Base-by-base conservation (phyloP, 768 basidiomycete genomes). In the Saitozyma podzolica region DNA sequence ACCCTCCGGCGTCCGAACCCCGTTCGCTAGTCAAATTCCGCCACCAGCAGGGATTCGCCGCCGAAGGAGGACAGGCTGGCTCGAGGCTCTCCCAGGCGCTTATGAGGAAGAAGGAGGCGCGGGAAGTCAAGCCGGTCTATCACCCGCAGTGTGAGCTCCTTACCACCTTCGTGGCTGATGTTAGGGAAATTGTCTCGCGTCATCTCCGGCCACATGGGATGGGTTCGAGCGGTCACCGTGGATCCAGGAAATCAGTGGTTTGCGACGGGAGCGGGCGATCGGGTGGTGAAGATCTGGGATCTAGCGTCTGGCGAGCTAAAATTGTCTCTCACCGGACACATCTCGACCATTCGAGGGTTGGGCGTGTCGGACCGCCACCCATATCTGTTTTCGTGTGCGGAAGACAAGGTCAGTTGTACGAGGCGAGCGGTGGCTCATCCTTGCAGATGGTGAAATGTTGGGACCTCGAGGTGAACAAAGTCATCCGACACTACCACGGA, bases 231-330 rank as follows among this genome's bases (percentile, higher is more conserved):
- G 72, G 89, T 91, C 14, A 92, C 96, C 3, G 92, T 99, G 43
- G 96, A 98, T 80, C 95, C 95, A 9, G 96, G 93, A 9, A 99
- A 99, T 82, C 82, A 94, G 76, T 99, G 96, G 96, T 98, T 99
- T 67, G 96, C 91, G 1, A 93, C 93, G 0, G 96, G 96, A 62
- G 96, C 96, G 0, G 96, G 96, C 3, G 96, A 98, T 80, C 86
- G 96, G 20, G 94, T 99, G 41, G 90, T 99, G 77, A 98, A 99
- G 83, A 92, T 99, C 9, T 98, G 96, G 96, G 94, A 99, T 78
- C 77, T 99, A 69, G 96, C 96, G 9, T 90, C 88, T 2, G 96
- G 96, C n/a, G 94, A 97, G 80, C 83, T 98, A 73, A 96, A 92
- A 79, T 82, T 99, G n/a, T 92, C 90, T 19, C 81, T 99, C 68